A percentile compares a stretch with the other conserved stretches of the same genome.
Evolutionary conservation across 2,329 filamentous ascomycete species (phyloP).

Genomic region (Metarhizium brunneum): DNA sequence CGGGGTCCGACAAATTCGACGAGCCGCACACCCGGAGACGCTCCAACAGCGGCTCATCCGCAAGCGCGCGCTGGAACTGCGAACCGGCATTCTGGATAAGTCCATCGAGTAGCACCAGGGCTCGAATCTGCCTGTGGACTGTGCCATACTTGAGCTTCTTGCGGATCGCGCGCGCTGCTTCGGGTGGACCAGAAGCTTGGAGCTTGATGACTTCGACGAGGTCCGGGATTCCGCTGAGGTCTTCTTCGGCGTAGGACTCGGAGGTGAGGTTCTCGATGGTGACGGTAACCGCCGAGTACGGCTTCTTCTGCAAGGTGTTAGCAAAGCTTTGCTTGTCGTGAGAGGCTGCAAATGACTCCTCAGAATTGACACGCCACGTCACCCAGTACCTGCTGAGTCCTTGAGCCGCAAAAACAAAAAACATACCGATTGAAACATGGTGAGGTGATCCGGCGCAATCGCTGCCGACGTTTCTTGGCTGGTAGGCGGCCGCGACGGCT

Average conservation of each 20-base stretch:
- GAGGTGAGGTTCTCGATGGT: constrained; percentile 84
- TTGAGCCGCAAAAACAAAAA: constrained; percentile 1
- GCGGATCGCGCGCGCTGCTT: constrained; percentile 83
- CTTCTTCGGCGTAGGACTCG: constrained; percentile 83
- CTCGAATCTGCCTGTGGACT: constrained; percentile 82
- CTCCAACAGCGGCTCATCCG: constrained; percentile 85
- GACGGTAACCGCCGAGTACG: constrained; percentile 88
- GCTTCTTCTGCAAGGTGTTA: constrained; percentile 44
- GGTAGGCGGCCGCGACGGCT: not conserved
- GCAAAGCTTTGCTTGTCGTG: not conserved
- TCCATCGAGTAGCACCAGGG: constrained; percentile 81
- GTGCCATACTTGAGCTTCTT: constrained; percentile 99
- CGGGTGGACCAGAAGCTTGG: constrained; percentile 74
- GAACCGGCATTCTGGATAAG: constrained; percentile 90
- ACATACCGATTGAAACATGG: constrained; percentile 22
- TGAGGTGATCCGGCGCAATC: constrained; percentile 1
- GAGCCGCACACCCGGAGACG: constrained; percentile 81
- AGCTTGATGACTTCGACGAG: constrained; percentile 90
- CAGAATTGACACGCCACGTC: too few relatives aligned
- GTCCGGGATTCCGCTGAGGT: constrained; percentile 84
- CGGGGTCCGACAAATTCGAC: constrained; percentile 72
- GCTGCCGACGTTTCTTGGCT: not conserved
- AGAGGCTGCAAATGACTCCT: too few relatives aligned
- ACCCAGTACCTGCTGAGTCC: too few relatives aligned
- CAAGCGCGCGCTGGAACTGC: constrained; percentile 78